Evolutionary conservation across 352 stramenopile genomes (phyloP), one percentile per base, ranked within the genome.

Genomic region (Phytophthora pisi): DNA sequence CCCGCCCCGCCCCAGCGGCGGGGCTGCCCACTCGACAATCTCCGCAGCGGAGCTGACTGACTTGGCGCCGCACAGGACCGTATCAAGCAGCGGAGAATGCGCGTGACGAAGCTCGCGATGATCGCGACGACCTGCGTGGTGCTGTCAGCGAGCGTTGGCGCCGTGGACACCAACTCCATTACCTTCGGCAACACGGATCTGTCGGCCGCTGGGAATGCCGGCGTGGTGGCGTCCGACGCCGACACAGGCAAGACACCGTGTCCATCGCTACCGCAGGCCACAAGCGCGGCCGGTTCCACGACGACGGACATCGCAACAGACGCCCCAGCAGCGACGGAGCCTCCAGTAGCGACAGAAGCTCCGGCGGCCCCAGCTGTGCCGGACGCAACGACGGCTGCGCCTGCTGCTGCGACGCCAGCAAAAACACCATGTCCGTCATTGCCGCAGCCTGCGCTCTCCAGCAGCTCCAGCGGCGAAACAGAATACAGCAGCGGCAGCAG

Each of bases 371-470:
- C 56, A 11, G 59, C 36, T 18, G 54, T 38, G 18, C 43, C 61
- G 10, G 55, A 36, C 7, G 55, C 16, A 8, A 49, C 51, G 34
- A 20, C 60, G 5, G n/a, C 52, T 15, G 36, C 51, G 34, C 28
- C 43, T 3, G 54, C 57, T 3, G 43, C 55, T 11, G 23, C 28
- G 15, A 51, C 57, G 4, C 20, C 59, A 47, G 51, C 51, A 36
- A 74, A 72, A 52, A 65, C 73, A 16, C 73, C 73, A 38, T 80
- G 73, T 20, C 73, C 73, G 23, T 66, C 73, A 43, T 62, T 80
- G 2, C 51, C 56, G 40, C 69, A 80, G 43, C 69, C 66, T 16
- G 56, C 66, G 18, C 46, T 71, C 2, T 62, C 65, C 16, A 71
- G 65, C 55, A 61, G 49, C 51, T 54, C 51, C n/a, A 71, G 59